A percentile compares a stretch with the other conserved stretches of the same genome.
phyloP scores from a whole-genome alignment of 768 basidiomycete genomes.

The Dentipellis fragilis region DNA sequence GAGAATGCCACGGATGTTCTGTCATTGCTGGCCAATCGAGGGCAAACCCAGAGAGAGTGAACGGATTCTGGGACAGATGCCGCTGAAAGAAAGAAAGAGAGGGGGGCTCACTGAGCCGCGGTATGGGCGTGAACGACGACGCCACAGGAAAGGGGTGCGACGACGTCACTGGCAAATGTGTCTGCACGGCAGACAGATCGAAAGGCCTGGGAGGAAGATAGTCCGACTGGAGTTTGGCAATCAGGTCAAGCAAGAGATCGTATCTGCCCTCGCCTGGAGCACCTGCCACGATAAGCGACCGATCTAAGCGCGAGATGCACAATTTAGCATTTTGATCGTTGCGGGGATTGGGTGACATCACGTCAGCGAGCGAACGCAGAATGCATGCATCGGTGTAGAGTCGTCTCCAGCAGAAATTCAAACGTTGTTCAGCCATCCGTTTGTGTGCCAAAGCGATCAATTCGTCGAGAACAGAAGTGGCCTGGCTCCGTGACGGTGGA shows the following conservation, averaged over 20 bases:
- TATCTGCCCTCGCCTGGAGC: constrained; percentile 51
- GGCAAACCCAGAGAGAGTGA: constrained; percentile 60
- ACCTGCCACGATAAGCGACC: constrained; percentile 77
- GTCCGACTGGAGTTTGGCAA: constrained; percentile 47
- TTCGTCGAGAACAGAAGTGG: constrained; percentile 22
- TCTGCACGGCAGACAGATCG: neutral
- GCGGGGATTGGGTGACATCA: constrained; percentile 7
- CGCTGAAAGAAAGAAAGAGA: constrained; percentile 47
- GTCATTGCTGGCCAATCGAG: constrained; percentile 71
- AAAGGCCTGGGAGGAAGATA: constrained; percentile 13
- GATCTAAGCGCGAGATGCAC: constrained; percentile 59
- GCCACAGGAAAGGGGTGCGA: constrained; percentile 2
- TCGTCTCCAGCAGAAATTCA: constrained; percentile 44
- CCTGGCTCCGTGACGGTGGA: neutral
- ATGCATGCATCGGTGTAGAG: constrained; percentile 73
- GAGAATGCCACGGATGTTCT: constrained; percentile 59
- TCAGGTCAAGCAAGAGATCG: constrained; percentile 53
- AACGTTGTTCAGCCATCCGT: constrained; percentile 33
- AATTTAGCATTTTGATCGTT: constrained; percentile 23
- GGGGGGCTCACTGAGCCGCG: constrained; percentile 37
- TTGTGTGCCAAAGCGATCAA: constrained; percentile 41
- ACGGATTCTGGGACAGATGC: constrained; percentile 35
- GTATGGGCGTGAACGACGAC: constrained; percentile 20
- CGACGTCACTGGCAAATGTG: neutral
- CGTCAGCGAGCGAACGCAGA: constrained; percentile 37